These are phyloP conservation scores for Oxyria digyna DNA, from an alignment of 148 eudicot species.

Conservation along the genomic window DNA sequence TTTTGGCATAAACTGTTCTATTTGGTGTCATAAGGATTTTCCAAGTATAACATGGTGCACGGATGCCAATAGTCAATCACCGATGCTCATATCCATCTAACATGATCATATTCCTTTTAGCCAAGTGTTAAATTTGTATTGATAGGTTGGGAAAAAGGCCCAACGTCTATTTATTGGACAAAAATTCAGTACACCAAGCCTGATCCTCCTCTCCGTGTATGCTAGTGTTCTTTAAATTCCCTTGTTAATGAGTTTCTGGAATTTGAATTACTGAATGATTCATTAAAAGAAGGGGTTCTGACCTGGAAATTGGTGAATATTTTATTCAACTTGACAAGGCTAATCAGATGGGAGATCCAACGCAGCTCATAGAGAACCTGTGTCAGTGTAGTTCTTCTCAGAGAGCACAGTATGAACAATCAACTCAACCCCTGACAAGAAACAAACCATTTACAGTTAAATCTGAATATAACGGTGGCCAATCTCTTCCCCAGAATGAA, in stretches of 20 bases:
- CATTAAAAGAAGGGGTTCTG: slow-evolving; percentile 24
- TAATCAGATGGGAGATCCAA: slow-evolving; percentile 15
- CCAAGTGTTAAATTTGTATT: no score
- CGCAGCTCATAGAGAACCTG: slow-evolving; percentile 16
- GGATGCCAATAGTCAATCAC: not conserved
- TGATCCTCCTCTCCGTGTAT: not conserved
- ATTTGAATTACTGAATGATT: not conserved
- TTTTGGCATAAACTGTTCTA: not conserved
- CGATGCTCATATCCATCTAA: not conserved
- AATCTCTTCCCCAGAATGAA: slow-evolving; percentile 34
- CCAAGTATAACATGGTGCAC: not conserved
- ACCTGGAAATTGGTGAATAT: slow-evolving; percentile 20
- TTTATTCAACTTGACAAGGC: slow-evolving; percentile 18
- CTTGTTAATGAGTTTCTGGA: not conserved
- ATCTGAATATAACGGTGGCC: slow-evolving; percentile 28
- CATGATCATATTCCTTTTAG: not conserved
- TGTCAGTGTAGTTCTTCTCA: slow-evolving; percentile 22
- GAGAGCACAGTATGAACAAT: slow-evolving; percentile 13
- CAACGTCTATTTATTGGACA: no score
- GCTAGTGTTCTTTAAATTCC: not conserved
- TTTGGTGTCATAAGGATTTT: not conserved
- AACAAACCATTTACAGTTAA: slow-evolving; percentile 25
- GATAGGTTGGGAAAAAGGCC: no score
- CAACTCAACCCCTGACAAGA: slow-evolving; percentile 4
- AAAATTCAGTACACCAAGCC: no score